phyloP scores from a whole-genome alignment of 495 filamentous ascomycete genomes.

The Annulohypoxylon stygium region DNA sequence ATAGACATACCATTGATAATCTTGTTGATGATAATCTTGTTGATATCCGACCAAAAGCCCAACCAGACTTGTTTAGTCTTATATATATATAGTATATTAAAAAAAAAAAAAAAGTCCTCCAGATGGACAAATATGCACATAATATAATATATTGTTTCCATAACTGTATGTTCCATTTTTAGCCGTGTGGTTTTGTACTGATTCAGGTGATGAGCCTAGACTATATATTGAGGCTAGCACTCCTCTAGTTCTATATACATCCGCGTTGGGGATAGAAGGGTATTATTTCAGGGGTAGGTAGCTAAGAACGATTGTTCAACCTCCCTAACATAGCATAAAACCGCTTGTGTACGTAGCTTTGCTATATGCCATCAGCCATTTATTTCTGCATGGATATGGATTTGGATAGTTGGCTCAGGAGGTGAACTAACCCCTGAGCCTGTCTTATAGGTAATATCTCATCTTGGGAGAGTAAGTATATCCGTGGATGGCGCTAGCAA shows the following conservation, averaged over 20 bases:
- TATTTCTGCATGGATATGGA: background rate
- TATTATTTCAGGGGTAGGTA: constrained; percentile 3
- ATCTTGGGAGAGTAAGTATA: constrained; percentile 6
- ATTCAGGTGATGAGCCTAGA: constrained; percentile 14
- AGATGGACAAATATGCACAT: too few relatives aligned
- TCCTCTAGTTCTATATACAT: constrained; percentile 27
- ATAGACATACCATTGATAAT: background rate
- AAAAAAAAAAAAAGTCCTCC: too few relatives aligned
- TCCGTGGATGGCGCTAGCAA: background rate
- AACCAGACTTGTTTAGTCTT: constrained; percentile 11
- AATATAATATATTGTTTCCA: constrained; percentile 4
- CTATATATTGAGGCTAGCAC: constrained; percentile 6
- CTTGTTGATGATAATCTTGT: background rate
- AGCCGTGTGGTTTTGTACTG: constrained; percentile 15
- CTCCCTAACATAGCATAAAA: constrained; percentile 1
- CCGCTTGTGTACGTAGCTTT: background rate
- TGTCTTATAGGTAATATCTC: constrained; percentile 15
- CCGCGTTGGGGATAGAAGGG: constrained; percentile 7
- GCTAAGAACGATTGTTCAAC: constrained; percentile 5
- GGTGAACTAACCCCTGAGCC: background rate
- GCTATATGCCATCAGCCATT: background rate
- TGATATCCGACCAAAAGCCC: background rate
- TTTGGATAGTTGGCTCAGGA: background rate
- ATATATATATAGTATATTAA: too few relatives aligned
- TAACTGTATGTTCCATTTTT: background rate